Percentiles rank a stretch among this genome's conserved stretches.
These are phyloP conservation scores for Astrocystis sublimbata DNA, from an alignment of 495 filamentous ascomycete genomes.

Conservation along the genomic window DNA sequence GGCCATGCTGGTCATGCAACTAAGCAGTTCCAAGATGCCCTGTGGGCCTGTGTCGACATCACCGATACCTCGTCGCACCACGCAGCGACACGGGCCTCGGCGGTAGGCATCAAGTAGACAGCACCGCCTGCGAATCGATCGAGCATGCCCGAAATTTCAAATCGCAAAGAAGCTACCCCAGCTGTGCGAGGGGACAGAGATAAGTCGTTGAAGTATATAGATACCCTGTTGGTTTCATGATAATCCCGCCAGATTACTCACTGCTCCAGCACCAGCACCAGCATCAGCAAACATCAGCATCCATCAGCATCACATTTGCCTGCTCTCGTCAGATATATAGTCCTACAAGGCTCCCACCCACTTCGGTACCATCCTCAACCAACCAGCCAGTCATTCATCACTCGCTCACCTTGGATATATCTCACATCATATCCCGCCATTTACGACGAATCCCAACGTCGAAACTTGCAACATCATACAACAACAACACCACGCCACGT, in stretches of 20 bases:
- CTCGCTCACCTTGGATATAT: background rate
- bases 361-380: background rate
- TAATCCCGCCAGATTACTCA: background rate
- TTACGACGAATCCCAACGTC: background rate
- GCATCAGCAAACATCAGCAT: too few species aligned
- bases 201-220: background rate
- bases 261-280: background rate
- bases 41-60: background rate
- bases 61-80: background rate
- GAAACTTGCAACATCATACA: background rate
- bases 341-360: conserved; percentile 13
- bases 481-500: conserved; percentile 1
- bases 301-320: background rate
- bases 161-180: conserved; percentile 5
- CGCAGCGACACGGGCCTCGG: background rate
- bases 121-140: conserved; percentile 2
- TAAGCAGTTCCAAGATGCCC: conserved; percentile 12
- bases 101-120: background rate
- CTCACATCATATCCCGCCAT: background rate
- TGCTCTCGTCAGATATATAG: conserved; percentile 18
- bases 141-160: conserved; percentile 11
- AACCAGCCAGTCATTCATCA: background rate
- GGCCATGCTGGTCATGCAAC: conserved; percentile 15
- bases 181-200: background rate
- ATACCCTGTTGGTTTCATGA: conserved; percentile 1